Conservation (phyloP, 495 filamentous ascomycete species). For the Oidiodendron maius region DNA sequence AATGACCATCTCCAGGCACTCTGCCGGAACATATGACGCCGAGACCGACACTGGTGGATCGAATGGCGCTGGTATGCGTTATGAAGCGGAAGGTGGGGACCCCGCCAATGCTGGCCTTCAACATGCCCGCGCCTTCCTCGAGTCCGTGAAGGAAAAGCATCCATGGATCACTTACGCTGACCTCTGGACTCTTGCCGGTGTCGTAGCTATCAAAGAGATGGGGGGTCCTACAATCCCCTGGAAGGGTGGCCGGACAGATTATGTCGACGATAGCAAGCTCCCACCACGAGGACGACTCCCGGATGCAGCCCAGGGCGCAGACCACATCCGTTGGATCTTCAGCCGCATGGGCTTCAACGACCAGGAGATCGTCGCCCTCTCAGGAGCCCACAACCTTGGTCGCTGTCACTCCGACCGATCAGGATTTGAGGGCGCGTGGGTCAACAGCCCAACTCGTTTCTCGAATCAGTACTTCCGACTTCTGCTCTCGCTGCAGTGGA, state of each 20-base stretch:
- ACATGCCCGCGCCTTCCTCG: constrained; percentile 56
- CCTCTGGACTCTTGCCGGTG: constrained; percentile 55
- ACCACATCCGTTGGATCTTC: constrained; percentile 54
- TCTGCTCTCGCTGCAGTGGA: constrained; percentile 49
- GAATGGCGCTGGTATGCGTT: constrained; percentile 61
- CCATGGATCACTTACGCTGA: constrained; percentile 61
- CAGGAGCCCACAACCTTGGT: constrained; percentile 56
- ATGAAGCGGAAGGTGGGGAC: constrained; percentile 57
- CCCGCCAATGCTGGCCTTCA: constrained; percentile 59
- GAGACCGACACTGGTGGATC: constrained; percentile 54
- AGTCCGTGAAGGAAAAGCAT: constrained; percentile 50
- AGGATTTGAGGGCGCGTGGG: constrained; percentile 58
- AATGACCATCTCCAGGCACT: constrained; percentile 39
- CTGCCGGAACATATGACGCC: constrained; percentile 53
- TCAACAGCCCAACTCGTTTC: constrained; percentile 59
- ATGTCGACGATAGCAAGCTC: constrained; percentile 49
- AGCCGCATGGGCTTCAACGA: constrained; percentile 61
- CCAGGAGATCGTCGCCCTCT: constrained; percentile 55
- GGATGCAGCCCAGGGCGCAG: constrained; percentile 51
- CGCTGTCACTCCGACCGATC: constrained; percentile 55
- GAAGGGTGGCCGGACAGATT: constrained; percentile 52
- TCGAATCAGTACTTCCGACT: constrained; percentile 58
- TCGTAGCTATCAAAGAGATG: constrained; percentile 52
- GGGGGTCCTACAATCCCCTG: constrained; percentile 50
- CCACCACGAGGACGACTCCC: constrained; percentile 52